Evolutionary conservation across 2,329 filamentous ascomycete species (phyloP).

Genomic region (Aspergillus melleus): DNA sequence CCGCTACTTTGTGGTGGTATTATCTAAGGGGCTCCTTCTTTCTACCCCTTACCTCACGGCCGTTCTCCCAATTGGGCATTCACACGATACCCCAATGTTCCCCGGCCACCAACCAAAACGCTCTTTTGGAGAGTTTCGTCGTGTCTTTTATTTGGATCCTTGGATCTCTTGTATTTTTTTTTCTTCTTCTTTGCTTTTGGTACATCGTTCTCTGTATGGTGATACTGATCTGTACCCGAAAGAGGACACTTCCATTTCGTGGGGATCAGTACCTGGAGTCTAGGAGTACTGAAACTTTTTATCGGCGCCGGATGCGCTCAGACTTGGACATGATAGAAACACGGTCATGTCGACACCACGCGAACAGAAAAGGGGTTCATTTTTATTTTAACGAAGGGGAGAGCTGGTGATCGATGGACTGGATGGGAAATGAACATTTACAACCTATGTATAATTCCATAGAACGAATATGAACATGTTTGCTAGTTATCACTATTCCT

Average conservation of each 20-base stretch:
- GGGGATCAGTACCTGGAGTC: slow-evolving; percentile 8
- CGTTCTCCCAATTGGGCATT: background rate
- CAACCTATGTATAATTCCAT: slow-evolving; percentile 4
- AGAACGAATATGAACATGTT: background rate
- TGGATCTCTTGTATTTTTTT: slow-evolving; percentile 8
- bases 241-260: background rate
- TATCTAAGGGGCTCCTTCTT: background rate
- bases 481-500: background rate
- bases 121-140: background rate
- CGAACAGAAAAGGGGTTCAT: background rate
- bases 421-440: slow-evolving; percentile 5
- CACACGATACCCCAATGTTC: background rate
- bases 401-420: background rate
- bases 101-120: background rate
- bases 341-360: background rate
- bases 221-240: slow-evolving; percentile 2
- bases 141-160: slow-evolving; percentile 17
- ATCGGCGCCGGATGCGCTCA: background rate
- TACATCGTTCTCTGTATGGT: background rate
- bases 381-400: background rate
- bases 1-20: background rate
- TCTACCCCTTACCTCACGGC: background rate
- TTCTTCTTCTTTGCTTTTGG: slow-evolving; percentile 3
- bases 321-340: slow-evolving; percentile 13
- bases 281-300: slow-evolving; percentile 6